Evolutionary conservation across 2,329 filamentous ascomycete species (phyloP), one percentile per base, ranked within the genome.

Genomic region (Epichloe gansuensis): DNA sequence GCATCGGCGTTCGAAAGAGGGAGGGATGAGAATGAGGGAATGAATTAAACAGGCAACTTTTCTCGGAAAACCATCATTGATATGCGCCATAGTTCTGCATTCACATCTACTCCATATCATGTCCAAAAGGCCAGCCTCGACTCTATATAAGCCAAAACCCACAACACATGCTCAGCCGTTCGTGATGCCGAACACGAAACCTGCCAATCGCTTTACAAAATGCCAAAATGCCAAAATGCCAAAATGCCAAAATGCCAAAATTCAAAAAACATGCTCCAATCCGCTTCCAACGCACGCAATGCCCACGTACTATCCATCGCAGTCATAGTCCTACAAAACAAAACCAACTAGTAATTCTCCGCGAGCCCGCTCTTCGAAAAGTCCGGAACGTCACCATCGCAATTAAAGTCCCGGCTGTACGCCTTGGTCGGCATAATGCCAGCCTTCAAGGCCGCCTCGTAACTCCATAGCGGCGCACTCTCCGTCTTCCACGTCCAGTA

Each of bases 401-500:
- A 91, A 61, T 82, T 81, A 61, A 88, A 91, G n/a, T 75, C 72
- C 37, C 82, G 76, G 23, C 81, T 71, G 64, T 85, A 89, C 1
- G 87, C 85, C 71, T 87, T 85, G 41, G 72, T 66, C 2, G 93
- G 93, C 70, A 98, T 68, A 47, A 91, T 88, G 0, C 88, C 88
- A 2, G 86, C 86, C 50, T 77, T 77, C 57, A 91, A 73, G 0
- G 89, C 91, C 57, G 82, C 75, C 69, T 91, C 83, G 73, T 93
- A 95, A 66, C 90, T 95, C 93, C 93, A 98, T 71, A 96, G 89
- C 55, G 83, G 75, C 48, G 86, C 83, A 58, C 71, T 76, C 73
- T 97, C 91, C 34, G 91, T 95, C 70, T 90, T 81, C 91, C 93
- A 95, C 37, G 91, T 97, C 93, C 93, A 98, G 71, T 98, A 98